phyloP scores from a whole-genome alignment of 495 filamentous ascomycete genomes.

The Cudoniella acicularis region DNA sequence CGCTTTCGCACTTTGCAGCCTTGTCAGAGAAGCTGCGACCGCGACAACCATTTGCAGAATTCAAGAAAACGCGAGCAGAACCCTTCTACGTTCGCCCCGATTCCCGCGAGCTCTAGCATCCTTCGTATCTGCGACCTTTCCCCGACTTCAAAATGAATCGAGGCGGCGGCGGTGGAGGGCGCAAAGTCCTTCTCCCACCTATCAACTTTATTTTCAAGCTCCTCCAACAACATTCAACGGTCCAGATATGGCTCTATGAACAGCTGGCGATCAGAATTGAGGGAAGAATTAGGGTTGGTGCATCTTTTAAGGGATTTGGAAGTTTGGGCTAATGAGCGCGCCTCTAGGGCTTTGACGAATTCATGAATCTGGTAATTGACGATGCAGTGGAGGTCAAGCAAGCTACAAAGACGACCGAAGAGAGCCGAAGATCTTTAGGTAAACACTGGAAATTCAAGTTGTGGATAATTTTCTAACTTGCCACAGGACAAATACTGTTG shows the following conservation, averaged over 20 bases:
- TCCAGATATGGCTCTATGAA: slow-evolving; percentile 96
- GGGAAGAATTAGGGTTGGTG: slow-evolving; percentile 82
- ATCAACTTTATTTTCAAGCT: slow-evolving; percentile 99
- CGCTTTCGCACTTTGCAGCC: slow-evolving; percentile 1
- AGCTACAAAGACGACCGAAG: slow-evolving; percentile 74
- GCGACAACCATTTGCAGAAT: not conserved
- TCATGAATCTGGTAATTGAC: slow-evolving; percentile 98
- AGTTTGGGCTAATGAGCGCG: slow-evolving; percentile 13
- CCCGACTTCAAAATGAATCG: slow-evolving; percentile 59
- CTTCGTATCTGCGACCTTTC: not conserved
- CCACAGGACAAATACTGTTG: slow-evolving; percentile 84
- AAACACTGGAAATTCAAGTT: slow-evolving; percentile 27
- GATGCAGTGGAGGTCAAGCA: slow-evolving; percentile 91
- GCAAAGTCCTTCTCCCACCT: slow-evolving; percentile 89
- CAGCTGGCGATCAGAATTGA: slow-evolving; percentile 90
- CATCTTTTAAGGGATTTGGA: not conserved
- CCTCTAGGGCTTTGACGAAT: slow-evolving; percentile 88
- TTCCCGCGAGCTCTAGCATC: not conserved
- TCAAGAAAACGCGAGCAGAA: not conserved
- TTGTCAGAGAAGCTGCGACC: slow-evolving; percentile 1
- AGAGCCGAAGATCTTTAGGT: slow-evolving; percentile 79
- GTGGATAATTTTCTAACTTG: slow-evolving; percentile 25
- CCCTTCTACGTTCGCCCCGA: too few relatives aligned
- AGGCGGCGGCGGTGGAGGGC: slow-evolving; percentile 71
- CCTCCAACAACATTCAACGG: slow-evolving; percentile 79